These are phyloP conservation scores for Leccinum sublutescens DNA, from an alignment of 768 basidiomycete species.

Conservation along the genomic window DNA sequence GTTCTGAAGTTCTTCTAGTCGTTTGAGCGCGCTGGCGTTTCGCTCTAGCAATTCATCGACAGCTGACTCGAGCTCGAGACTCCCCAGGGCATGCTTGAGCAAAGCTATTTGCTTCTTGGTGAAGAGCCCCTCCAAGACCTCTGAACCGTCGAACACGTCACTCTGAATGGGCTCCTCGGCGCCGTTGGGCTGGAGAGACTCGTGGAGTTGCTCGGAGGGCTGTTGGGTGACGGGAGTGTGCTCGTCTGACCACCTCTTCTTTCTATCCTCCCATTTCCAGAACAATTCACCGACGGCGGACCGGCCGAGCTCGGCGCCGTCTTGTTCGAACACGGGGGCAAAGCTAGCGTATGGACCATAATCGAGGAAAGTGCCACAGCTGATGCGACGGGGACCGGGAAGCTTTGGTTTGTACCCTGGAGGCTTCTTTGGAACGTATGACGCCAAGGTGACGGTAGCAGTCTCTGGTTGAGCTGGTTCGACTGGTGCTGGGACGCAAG, in stretches of 20 bases:
- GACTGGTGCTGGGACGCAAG: conserved; percentile 36
- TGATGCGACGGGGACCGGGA: conserved; percentile 52
- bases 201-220: background rate
- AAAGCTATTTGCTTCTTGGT: conserved; percentile 52
- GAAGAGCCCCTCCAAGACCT: conserved; percentile 52
- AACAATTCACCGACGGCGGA: conserved; percentile 58
- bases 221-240: conserved; percentile 1
- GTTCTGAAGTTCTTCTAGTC: conserved; percentile 66
- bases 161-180: conserved; percentile 8
- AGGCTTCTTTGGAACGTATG: conserved; percentile 49
- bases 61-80: conserved; percentile 63
- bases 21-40: conserved; percentile 60
- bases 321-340: conserved; percentile 77
- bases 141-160: conserved; percentile 33
- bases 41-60: conserved; percentile 66
- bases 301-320: conserved; percentile 69
- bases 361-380: conserved; percentile 70
- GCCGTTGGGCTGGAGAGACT: conserved; percentile 13
- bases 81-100: conserved; percentile 60
- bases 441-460: conserved; percentile 49
- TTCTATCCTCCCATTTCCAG: conserved; percentile 49
- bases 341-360: conserved; percentile 76
- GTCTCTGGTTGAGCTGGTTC: conserved; percentile 26
- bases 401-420: conserved; percentile 40
- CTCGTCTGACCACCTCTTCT: conserved; percentile 30